Conservation (phyloP, 768 basidiomycete genomes). For the Hypholoma fasciculare region DNA sequence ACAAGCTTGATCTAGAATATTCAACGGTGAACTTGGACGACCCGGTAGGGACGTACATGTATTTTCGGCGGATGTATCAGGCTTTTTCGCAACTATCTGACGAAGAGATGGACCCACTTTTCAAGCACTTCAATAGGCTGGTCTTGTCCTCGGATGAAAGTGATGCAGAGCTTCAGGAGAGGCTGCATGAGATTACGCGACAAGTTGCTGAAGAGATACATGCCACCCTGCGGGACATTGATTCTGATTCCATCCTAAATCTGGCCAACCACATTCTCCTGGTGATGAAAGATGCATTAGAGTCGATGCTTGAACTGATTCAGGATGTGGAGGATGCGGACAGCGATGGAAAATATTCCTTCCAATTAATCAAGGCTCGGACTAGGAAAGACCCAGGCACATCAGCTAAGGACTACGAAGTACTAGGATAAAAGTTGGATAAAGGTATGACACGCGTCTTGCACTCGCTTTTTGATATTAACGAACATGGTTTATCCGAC, state of each 20-base stretch:
- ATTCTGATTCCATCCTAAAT: constrained; percentile 17
- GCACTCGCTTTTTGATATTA: not conserved
- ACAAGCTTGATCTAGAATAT: constrained; percentile 27
- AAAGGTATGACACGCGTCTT: not conserved
- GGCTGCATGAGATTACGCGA: constrained; percentile 21
- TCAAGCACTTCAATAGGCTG: constrained; percentile 22
- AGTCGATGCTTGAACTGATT: constrained; percentile 21
- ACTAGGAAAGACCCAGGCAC: constrained; percentile 25
- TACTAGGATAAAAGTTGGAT: constrained; percentile 21
- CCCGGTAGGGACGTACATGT: constrained; percentile 15
- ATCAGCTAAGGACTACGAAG: constrained; percentile 30
- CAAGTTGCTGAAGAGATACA: constrained; percentile 29
- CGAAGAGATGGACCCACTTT: constrained; percentile 22
- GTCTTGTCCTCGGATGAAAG: constrained; percentile 16
- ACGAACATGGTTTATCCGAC: too few relatives aligned
- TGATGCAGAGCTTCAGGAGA: constrained; percentile 20
- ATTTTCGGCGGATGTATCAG: constrained; percentile 29
- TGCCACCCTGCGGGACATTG: constrained; percentile 22
- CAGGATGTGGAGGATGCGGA: constrained; percentile 25
- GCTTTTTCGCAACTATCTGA: constrained; percentile 15
- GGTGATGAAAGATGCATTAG: constrained; percentile 22
- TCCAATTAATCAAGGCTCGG: constrained; percentile 23
- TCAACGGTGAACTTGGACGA: constrained; percentile 25
- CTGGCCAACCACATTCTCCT: constrained; percentile 21
- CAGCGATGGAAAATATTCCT: constrained; percentile 22